These are phyloP conservation scores for Hypoxylon lienhwacheense DNA, from an alignment of 495 filamentous ascomycete genomes.

Conservation along the genomic window DNA sequence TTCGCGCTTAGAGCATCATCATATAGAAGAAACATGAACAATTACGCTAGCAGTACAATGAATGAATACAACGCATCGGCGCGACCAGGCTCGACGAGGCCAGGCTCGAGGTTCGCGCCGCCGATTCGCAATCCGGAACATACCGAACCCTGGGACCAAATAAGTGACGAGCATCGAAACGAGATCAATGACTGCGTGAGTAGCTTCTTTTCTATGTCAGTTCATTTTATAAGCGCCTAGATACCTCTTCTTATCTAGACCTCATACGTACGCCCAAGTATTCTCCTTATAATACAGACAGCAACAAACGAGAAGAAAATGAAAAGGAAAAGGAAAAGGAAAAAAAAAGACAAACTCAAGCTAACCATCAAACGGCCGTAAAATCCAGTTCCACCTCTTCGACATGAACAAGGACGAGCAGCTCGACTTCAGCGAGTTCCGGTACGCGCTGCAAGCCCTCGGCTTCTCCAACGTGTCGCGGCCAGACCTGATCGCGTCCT, in stretches of 20 bases:
- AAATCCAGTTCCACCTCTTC: slow-evolving; percentile 83
- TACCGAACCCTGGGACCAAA: slow-evolving; percentile 44
- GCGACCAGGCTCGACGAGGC: slow-evolving; percentile 34
- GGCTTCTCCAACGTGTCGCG: slow-evolving; percentile 84
- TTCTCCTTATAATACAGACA: neutral
- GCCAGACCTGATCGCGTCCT: slow-evolving; percentile 72
- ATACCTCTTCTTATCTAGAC: neutral
- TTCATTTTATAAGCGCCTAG: neutral
- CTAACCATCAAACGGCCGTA: slow-evolving; percentile 13
- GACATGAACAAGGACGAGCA: slow-evolving; percentile 93
- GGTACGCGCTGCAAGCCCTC: slow-evolving; percentile 94
- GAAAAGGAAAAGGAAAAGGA: neutral
- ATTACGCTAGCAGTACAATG: slow-evolving; percentile 36
- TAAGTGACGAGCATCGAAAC: slow-evolving; percentile 84
- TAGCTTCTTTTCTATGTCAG: slow-evolving; percentile 5
- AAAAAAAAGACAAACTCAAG: neutral
- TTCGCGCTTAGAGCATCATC: slow-evolving; percentile 18
- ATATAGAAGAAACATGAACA: slow-evolving; percentile 33
- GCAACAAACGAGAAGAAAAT: neutral
- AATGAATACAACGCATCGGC: slow-evolving; percentile 36
- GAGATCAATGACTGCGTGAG: slow-evolving; percentile 88
- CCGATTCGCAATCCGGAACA: slow-evolving; percentile 40
- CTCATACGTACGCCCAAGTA: neutral
- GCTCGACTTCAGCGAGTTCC: slow-evolving; percentile 97
- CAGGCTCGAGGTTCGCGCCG: slow-evolving; percentile 34